Conservation (phyloP, 306 rosid genomes). For the Aeschynomene evenia region DNA sequence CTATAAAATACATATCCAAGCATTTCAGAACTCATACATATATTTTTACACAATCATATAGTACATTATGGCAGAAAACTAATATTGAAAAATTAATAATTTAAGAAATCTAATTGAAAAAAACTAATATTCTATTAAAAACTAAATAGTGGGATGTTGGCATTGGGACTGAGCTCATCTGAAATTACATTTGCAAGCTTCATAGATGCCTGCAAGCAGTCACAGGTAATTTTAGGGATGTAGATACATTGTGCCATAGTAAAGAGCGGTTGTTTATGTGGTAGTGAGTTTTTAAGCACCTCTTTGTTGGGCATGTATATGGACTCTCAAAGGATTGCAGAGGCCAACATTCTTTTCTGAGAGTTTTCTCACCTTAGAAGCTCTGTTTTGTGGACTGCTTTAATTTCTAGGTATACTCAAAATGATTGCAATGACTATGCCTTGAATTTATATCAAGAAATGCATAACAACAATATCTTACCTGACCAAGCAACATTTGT, state of each 20-base stretch:
- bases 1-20: no score
- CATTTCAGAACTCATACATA: no score
- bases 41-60: no score
- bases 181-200: conserved; percentile 68
- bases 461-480: conserved; percentile 55
- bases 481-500: conserved; percentile 90
- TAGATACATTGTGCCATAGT: conserved; percentile 60
- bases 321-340: conserved; percentile 52
- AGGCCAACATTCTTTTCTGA: conserved; percentile 57
- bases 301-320: conserved; percentile 72
- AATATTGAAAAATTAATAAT: no score
- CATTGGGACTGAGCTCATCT: conserved; percentile 56
- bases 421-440: conserved; percentile 57
- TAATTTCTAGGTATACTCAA: conserved; percentile 69
- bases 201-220: conserved; percentile 61
- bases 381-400: conserved; percentile 58
- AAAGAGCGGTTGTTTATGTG: conserved; percentile 57
- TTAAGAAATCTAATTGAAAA: no score
- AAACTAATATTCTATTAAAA: no score
- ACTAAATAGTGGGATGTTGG: conserved; percentile 63
- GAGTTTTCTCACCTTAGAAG: conserved; percentile 63
- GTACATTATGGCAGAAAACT: no score
- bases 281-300: conserved; percentile 59
- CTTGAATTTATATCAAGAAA: conserved; percentile 48
- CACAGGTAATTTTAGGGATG: conserved; percentile 51